Base-by-base conservation (phyloP, 306 rosid genomes). In the Quercus cerris region DNA sequence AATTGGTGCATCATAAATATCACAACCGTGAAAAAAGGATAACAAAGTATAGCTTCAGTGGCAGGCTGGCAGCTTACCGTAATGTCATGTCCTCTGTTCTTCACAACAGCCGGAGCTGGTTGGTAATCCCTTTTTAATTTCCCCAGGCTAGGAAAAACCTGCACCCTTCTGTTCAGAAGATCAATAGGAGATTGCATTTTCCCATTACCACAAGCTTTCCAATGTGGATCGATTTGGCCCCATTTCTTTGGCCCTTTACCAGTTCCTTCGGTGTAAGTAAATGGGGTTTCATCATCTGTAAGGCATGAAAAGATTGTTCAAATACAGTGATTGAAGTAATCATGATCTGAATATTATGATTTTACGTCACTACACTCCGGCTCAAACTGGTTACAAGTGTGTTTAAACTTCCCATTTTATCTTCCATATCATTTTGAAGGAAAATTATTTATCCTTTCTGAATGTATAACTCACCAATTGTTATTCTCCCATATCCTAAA, bases 161-260 rank as follows among this genome's bases (percentile, higher is more conserved):
- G 71, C 19, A 87, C 93, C 46, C 80, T 81, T 68, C 76, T 18
- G 30, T 83, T 66, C 15, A n/a, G 71, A 71, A 94, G 67, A 82
- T 94, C 94, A 76, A 94, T 92, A 4, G 98, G 98, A 84, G 97
- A 94, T 74, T 94, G 98, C 68, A 31, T 38, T 81, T 87, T 87
- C 33, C 97, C 98, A 28, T 51, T 71, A 9, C 75, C 86, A 83
- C 97, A 94, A 38, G 33, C 44, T 83, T 87, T 75, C 98, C 98
- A 92, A 44, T 85, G 57, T 49, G 94, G 87, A 55, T 92, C 75
- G 10, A 94, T n/a, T 4, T 56, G 3, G 9, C 92, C 87, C 98
- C 98, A 94, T 46, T 78, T 72, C 75, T 84, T 82, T 83, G 94
- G 98, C 73, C 97, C 97, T 54, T 78, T 87, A 7, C 82, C 84